Evolutionary conservation across 2,329 filamentous ascomycete species (phyloP).

Genomic region (Lachnellula arida): DNA sequence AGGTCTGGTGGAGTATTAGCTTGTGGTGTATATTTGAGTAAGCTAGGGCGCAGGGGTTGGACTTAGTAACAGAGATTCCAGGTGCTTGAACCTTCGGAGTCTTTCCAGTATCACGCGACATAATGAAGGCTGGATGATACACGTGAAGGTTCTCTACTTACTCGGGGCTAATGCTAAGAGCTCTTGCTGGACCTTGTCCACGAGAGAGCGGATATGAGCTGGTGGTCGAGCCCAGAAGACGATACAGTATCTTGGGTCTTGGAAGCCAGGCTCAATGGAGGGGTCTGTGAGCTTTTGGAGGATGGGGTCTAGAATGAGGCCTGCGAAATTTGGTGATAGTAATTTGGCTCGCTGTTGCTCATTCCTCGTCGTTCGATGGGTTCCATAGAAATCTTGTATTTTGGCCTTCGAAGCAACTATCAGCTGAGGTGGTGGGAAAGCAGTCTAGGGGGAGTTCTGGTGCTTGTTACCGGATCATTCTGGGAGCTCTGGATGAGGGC

Average conservation of each 20-base stretch:
- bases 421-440: not conserved
- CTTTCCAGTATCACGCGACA: too few relatives aligned
- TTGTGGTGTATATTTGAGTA: not conserved
- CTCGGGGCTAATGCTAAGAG: conserved; percentile 63
- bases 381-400: conserved; percentile 50
- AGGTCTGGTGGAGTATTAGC: conserved; percentile 47
- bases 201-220: conserved; percentile 61
- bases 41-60: not conserved
- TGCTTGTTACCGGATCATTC: conserved; percentile 27
- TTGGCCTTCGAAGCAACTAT: conserved; percentile 14
- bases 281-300: conserved; percentile 65
- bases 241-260: conserved; percentile 74
- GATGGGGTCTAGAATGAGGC: conserved; percentile 71
- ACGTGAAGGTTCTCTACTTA: conserved; percentile 41
- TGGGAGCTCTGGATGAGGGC: conserved; percentile 32
- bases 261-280: conserved; percentile 60
- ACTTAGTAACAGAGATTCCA: not conserved
- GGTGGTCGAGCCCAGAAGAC: conserved; percentile 88
- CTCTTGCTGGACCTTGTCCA: conserved; percentile 63
- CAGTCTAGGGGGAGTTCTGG: not conserved
- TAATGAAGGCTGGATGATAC: not conserved
- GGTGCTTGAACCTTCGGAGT: not conserved
- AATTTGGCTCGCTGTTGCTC: conserved; percentile 70
- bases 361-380: conserved; percentile 72
- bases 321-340: conserved; percentile 60